phyloP scores from a whole-genome alignment of 2,329 filamentous ascomycete genomes.

The Pseudogymnoascus sp. region DNA sequence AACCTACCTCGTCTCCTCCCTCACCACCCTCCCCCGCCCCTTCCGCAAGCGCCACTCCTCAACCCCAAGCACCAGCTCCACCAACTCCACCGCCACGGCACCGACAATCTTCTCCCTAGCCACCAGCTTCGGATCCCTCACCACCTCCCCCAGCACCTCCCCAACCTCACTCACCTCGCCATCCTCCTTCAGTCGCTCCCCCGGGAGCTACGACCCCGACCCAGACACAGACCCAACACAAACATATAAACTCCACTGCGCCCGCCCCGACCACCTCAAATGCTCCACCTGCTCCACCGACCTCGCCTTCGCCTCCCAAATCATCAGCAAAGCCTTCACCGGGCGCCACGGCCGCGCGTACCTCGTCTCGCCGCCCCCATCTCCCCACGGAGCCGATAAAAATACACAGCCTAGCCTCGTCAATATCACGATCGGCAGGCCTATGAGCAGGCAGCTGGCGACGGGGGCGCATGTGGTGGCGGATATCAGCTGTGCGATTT shows the following conservation, averaged over 20 bases:
- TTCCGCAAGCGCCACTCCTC: not conserved
- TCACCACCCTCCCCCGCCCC: not conserved
- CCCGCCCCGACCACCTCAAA: slow-evolving; percentile 47
- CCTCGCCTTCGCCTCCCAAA: slow-evolving; percentile 52
- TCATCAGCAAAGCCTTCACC: slow-evolving; percentile 59
- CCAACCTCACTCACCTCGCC: not conserved
- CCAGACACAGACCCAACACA: not conserved
- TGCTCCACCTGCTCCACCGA: slow-evolving; percentile 52
- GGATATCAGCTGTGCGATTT: slow-evolving; percentile 52
- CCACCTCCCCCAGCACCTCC: not conserved
- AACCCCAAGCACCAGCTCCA: not conserved
- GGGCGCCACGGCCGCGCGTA: slow-evolving; percentile 58
- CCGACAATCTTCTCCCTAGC: not conserved
- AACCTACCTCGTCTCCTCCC: slow-evolving; percentile 5
- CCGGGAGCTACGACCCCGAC: not conserved
- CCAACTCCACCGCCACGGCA: not conserved
- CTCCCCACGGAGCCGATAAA: slow-evolving; percentile 17
- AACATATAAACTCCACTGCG: slow-evolving; percentile 31
- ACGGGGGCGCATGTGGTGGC: slow-evolving; percentile 58
- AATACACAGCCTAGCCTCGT: slow-evolving; percentile 30
- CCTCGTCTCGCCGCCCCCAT: slow-evolving; percentile 41
- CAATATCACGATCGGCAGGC: slow-evolving; percentile 48
- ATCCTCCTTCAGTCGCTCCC: not conserved
- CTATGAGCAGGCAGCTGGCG: slow-evolving; percentile 49
- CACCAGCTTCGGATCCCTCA: not conserved